phyloP scores from a whole-genome alignment of 805 yeast genomes.

The Soucietia sequanensis region DNA sequence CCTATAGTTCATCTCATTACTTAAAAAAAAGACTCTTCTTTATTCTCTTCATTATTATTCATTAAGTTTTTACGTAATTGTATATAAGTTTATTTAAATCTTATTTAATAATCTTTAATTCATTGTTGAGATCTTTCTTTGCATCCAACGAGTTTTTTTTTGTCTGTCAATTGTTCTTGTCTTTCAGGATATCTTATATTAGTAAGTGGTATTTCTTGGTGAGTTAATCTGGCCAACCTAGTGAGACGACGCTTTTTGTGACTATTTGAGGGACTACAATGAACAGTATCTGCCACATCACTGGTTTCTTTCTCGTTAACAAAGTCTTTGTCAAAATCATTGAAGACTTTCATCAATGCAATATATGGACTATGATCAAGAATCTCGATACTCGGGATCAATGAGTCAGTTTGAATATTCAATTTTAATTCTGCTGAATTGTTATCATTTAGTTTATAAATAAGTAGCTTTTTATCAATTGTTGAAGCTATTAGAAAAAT shows the following conservation, averaged over 20 bases:
- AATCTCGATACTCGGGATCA: conserved; percentile 10
- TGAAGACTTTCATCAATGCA: background rate
- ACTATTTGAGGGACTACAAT: background rate
- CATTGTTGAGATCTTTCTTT: no score
- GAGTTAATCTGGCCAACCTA: no score
- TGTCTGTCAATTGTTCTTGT: no score
- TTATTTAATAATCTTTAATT: no score
- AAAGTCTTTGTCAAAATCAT: conserved; percentile 1
- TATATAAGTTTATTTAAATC: no score
- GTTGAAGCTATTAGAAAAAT: conserved; percentile 21
- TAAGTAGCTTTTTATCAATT: conserved; percentile 17
- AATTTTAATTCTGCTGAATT: conserved; percentile 13
- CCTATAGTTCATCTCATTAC: no score
- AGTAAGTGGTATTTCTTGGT: no score
- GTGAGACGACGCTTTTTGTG: conserved; percentile 1
- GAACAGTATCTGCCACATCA: background rate
- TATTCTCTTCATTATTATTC: no score
- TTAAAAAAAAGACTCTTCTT: no score
- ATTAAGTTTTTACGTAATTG: no score
- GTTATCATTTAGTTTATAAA: conserved; percentile 21
- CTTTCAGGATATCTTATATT: no score
- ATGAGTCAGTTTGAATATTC: conserved; percentile 12
- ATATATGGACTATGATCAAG: conserved; percentile 1
- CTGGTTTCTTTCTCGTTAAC: background rate
- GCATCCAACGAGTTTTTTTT: no score